phyloP scores from a whole-genome alignment of 1,139 yeast species.

The Martiniozyma asiatica region DNA sequence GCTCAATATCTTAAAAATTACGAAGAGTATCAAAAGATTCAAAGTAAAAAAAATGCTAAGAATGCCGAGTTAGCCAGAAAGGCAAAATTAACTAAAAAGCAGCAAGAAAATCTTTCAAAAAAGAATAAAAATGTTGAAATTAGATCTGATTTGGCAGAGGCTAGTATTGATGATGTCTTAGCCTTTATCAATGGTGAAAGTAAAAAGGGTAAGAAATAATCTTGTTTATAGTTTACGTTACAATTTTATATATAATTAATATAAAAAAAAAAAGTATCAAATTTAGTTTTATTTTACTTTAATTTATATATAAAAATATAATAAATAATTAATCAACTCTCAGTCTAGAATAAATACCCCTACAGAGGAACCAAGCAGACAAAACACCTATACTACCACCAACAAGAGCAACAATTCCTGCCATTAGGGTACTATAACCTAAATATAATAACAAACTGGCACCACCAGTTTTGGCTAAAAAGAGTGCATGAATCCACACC shows the following conservation, averaged over 20 bases:
- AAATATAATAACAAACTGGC: slow-evolving; percentile 68
- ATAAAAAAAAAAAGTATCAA: too few relatives aligned
- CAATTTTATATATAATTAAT: too few relatives aligned
- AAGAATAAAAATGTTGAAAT: slow-evolving; percentile 27
- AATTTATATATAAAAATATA: neutral
- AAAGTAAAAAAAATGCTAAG: slow-evolving; percentile 13
- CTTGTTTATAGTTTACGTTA: too few relatives aligned
- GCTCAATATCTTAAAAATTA: slow-evolving; percentile 37
- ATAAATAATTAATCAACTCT: slow-evolving; percentile 52
- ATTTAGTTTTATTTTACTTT: too few relatives aligned
- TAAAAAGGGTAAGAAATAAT: too few relatives aligned
- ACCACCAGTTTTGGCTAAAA: slow-evolving; percentile 65
- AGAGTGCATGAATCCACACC: slow-evolving; percentile 71
- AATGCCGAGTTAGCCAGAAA: slow-evolving; percentile 11
- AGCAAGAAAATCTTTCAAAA: slow-evolving; percentile 4
- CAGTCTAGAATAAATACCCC: slow-evolving; percentile 71
- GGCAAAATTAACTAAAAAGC: slow-evolving; percentile 14
- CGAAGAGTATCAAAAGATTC: slow-evolving; percentile 10
- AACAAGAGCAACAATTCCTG: slow-evolving; percentile 61
- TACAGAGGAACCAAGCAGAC: slow-evolving; percentile 60
- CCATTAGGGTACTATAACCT: slow-evolving; percentile 74
- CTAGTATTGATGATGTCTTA: slow-evolving; percentile 59
- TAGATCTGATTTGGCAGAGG: slow-evolving; percentile 43
- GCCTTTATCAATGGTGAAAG: slow-evolving; percentile 33
- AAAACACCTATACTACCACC: slow-evolving; percentile 87